Evolutionary conservation across 768 basidiomycete genomes (phyloP), one percentile per base, ranked within the genome.

Genomic region (Russula vinacea): DNA sequence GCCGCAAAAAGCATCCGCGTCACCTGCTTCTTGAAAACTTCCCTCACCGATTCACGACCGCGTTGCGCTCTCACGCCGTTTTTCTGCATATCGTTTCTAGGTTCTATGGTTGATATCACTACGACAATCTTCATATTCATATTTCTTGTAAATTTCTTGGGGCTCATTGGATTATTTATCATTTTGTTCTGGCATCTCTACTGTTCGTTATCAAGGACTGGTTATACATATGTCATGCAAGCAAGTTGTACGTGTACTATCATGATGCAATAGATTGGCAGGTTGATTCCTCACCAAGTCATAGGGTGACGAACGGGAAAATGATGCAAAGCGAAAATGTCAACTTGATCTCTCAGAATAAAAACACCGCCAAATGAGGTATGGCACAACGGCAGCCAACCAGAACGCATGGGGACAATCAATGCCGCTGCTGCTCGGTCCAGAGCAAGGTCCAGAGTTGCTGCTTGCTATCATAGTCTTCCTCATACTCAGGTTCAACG

Each of bases 401-500:
- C n/a, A n/a, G n/a, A n/a, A n/a, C n/a, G n/a, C n/a, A n/a, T n/a
- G n/a, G n/a, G n/a, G n/a, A 29, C 59, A 51, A 26, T 56, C 40
- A 65, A 47, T 65, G 58, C 16, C 17, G 40, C 7, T 42, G 40
- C 39, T 56, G 62, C n/a, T n/a, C 59, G 4, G 32, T n/a, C 64
- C 64, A n/a, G n/a, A n/a, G n/a, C n/a, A n/a, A n/a, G n/a, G n/a
- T n/a, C n/a, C n/a, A 65, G 42, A 61, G 61, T 22, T 65, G 64
- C 37, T 60, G 64, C 42, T 67, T 64, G 33, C n/a, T 35, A 39
- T 59, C 57, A 40, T 60, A 53, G 35, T 64, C 67, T 33, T 70
- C 67, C 13, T 71, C 71, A 16, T 56, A 54, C 40, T 71, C 67
- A 17, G 62, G 80, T 57, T 65, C 64, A 13, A 24, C 72, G 33